Evolutionary conservation across 164 flowering plant species (phyloP).

Genomic region (Euptelea pleiosperma): DNA sequence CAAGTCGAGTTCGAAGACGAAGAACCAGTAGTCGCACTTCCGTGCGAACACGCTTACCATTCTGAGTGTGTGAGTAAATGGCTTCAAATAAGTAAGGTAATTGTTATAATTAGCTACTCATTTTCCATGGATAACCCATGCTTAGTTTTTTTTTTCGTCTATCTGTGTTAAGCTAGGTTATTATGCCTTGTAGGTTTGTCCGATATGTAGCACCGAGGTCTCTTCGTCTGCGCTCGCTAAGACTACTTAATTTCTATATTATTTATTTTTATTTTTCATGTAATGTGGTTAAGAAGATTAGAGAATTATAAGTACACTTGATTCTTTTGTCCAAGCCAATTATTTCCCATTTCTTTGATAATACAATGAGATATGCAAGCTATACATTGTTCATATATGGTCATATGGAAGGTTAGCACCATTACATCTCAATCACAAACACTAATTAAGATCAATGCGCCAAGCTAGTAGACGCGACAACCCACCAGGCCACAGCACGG

Average conservation of each 20-base stretch:
- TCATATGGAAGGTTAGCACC: too few relatives aligned
- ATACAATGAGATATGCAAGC: too few relatives aligned
- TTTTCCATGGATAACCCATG: neutral
- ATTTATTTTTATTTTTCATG: neutral
- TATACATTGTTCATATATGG: too few relatives aligned
- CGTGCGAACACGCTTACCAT: conserved; percentile 70
- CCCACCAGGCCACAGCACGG: too few relatives aligned
- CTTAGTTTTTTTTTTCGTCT: neutral
- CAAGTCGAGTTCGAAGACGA: conserved; percentile 66
- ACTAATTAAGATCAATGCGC: too few relatives aligned
- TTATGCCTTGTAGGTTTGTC: conserved; percentile 47
- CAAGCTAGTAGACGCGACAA: too few relatives aligned
- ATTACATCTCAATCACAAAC: too few relatives aligned
- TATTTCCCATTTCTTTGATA: too few relatives aligned
- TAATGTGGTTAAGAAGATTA: neutral
- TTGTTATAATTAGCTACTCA: neutral
- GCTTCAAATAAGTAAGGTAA: conserved; percentile 70
- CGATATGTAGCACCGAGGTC: conserved; percentile 59
- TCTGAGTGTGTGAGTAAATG: conserved; percentile 64
- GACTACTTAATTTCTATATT: neutral
- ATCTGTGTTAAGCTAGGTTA: neutral
- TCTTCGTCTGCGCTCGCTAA: conserved; percentile 29
- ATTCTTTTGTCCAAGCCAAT: too few relatives aligned
- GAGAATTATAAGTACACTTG: too few relatives aligned
- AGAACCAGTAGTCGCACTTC: conserved; percentile 52